These are phyloP conservation scores for Aspergillus viridinutans DNA, from an alignment of 2,329 filamentous ascomycete species.

Conservation along the genomic window DNA sequence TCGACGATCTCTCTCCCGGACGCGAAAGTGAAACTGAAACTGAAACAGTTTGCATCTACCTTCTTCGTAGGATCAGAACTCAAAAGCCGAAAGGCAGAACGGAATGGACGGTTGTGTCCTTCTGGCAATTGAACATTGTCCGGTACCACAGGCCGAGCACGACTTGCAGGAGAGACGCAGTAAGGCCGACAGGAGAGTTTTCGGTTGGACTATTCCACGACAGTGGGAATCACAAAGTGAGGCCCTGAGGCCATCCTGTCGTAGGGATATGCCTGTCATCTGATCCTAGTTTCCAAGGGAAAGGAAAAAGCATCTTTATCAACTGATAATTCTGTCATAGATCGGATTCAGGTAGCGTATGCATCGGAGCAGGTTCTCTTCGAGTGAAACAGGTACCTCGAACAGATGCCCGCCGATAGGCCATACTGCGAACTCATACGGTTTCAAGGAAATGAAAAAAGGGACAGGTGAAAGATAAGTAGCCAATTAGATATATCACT, in stretches of 20 bases:
- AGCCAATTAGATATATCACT: slow-evolving; percentile 4
- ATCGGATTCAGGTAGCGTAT: not conserved
- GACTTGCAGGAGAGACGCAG: not conserved
- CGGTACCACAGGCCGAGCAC: not conserved
- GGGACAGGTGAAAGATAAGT: not conserved
- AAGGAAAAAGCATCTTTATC: not conserved
- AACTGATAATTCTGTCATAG: not conserved
- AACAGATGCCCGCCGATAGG: not conserved
- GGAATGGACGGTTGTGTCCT: not conserved
- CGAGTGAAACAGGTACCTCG: not conserved
- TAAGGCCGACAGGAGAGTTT: not conserved
- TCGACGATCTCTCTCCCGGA: not conserved
- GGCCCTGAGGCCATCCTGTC: not conserved
- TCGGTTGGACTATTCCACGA: not conserved
- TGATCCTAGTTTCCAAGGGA: not conserved
- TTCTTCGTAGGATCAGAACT: not conserved
- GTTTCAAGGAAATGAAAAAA: not conserved
- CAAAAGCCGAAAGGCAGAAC: not conserved
- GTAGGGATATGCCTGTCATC: not conserved
- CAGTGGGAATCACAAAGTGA: not conserved
- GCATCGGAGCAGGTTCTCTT: not conserved
- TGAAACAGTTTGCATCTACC: not conserved
- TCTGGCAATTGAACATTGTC: not conserved
- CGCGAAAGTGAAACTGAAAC: too few species aligned
- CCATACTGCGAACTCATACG: not conserved